Base-by-base conservation (phyloP, 495 filamentous ascomycete genomes). In the Echria macrotheca region DNA sequence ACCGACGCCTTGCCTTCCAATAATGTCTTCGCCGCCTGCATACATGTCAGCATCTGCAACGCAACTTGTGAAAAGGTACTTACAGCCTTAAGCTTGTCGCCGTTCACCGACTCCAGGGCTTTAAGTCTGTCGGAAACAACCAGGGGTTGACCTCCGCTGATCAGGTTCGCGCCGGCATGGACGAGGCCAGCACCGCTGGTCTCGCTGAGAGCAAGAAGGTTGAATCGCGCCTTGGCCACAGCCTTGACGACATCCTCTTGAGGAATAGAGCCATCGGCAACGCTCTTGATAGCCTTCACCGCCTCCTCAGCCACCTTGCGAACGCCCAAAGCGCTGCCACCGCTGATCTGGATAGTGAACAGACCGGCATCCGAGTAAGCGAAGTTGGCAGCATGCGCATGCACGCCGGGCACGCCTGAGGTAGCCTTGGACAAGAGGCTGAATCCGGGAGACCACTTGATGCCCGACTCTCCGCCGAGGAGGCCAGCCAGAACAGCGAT, bases 371-470 rank as follows among this genome's bases (percentile, higher is more conserved):
- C 93, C 12, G 91, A 96, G 79, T 96, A 99, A 47, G 86, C 79
- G 52, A 75, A 68, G 74, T 94, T 88, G 56, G 79, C 76, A 37
- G 90, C 89, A 3, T 77, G 69, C 53, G 85, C 80, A 47, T 69
- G 71, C 46, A 84, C 81, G 57, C 84, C 80, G 17, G 82, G 79
- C 65, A 79, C 75, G 15, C 73, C 71, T 43, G 83, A 71, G 46
- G 81, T 76, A 33, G 83, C 86, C 73, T 94, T 87, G 48, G 84
- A 78, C 35, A 99, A 80, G 36, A 96, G 74, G 10, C 86, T 91
- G 74, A 95, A 96, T 46, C 93, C 94, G 46, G 89, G 76, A 21
- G 85, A 85, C 93, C 93, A 97, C 75, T 97, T 97, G 76, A 96
- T 91, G 67, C 71, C 82, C 51, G 89, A 84, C 68, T 90, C 71